Conservation (phyloP, 2,329 filamentous ascomycete species). For the Penicillium sp. region DNA sequence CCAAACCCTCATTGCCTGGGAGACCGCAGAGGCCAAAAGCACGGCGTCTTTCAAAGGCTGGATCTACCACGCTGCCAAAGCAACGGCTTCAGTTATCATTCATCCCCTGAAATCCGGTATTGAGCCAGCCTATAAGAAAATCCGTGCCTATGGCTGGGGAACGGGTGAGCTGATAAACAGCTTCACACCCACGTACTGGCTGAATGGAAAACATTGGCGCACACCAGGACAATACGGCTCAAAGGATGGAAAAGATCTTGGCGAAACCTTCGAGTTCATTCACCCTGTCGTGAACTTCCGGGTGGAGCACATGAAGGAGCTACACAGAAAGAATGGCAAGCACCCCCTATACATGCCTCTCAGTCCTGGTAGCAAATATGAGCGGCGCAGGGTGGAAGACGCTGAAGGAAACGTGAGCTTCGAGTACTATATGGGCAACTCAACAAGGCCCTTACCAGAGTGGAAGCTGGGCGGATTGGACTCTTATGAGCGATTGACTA, state of each 20-base stretch:
- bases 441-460: slow-evolving; percentile 10
- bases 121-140: not conserved
- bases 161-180: slow-evolving; percentile 16
- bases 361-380: slow-evolving; percentile 3
- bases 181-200: slow-evolving; percentile 16
- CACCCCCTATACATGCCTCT: slow-evolving; percentile 9
- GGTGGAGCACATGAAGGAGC: slow-evolving; percentile 5
- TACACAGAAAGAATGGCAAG: slow-evolving; percentile 1
- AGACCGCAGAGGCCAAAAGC: not conserved
- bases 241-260: slow-evolving; percentile 4
- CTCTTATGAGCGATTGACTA: slow-evolving; percentile 19
- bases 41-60: slow-evolving; percentile 1
- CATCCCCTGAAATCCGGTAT: not conserved
- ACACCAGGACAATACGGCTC: slow-evolving; percentile 17
- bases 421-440: slow-evolving; percentile 11
- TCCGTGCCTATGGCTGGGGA: slow-evolving; percentile 18
- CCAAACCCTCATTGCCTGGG: not conserved
- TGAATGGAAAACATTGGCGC: slow-evolving; percentile 17
- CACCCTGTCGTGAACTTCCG: slow-evolving; percentile 23
- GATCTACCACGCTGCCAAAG: slow-evolving; percentile 1
- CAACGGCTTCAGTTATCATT: not conserved
- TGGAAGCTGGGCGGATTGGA: slow-evolving; percentile 18
- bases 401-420: not conserved
- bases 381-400: slow-evolving; percentile 9
- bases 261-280: slow-evolving; percentile 18